phyloP scores from a whole-genome alignment of 768 basidiomycete species.

The Termitomyces sp. region DNA sequence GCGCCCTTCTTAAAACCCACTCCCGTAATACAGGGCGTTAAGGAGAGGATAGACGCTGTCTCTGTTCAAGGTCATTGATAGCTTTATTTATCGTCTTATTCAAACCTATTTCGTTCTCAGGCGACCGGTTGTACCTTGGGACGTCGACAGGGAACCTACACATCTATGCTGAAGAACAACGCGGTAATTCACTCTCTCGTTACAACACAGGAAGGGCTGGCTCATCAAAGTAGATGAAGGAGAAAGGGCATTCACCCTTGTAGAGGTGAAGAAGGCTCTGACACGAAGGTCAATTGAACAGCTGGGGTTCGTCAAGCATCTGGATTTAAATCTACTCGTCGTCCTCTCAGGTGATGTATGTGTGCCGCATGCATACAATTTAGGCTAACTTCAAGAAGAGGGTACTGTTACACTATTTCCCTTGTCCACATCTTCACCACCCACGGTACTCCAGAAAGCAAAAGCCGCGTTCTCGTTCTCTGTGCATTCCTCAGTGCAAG shows the following conservation, averaged over 20 bases:
- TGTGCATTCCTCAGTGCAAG: constrained; percentile 56
- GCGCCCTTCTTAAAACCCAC: constrained; percentile 27
- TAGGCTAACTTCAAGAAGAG: constrained; percentile 40
- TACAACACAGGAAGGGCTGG: background rate
- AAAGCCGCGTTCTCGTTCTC: constrained; percentile 84
- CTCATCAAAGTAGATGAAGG: constrained; percentile 20
- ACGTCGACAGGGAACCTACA: constrained; percentile 51
- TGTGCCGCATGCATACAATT: background rate
- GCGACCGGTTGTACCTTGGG: constrained; percentile 57
- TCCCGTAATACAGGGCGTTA: constrained; percentile 30
- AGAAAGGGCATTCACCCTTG: constrained; percentile 31
- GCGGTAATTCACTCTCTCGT: constrained; percentile 22
- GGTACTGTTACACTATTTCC: constrained; percentile 69
- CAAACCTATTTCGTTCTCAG: constrained; percentile 24
- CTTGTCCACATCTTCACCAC: constrained; percentile 64
- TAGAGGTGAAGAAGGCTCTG: constrained; percentile 65
- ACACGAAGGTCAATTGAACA: constrained; percentile 78
- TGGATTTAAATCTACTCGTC: constrained; percentile 82
- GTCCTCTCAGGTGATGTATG: constrained; percentile 65
- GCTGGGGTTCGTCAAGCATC: constrained; percentile 76
- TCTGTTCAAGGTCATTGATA: constrained; percentile 32
- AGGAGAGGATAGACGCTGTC: constrained; percentile 40
- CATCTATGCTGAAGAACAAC: constrained; percentile 41
- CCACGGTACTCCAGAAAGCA: constrained; percentile 69
- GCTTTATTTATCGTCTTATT: background rate